Conservation (phyloP, 257 asterid genomes). For the Nicotiana otophora region DNA sequence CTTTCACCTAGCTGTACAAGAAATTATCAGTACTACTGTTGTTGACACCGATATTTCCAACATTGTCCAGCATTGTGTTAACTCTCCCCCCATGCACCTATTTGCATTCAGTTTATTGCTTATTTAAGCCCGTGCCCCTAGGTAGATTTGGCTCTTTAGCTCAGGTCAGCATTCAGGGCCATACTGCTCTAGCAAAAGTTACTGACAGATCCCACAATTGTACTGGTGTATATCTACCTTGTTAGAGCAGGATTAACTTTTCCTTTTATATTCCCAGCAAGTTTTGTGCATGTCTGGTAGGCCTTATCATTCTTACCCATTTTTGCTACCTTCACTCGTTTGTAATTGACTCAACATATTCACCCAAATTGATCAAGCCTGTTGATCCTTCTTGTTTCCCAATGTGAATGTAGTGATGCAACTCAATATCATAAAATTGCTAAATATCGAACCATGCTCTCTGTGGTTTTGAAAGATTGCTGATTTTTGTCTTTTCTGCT, state of each 20-base stretch:
- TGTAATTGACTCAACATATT: background rate
- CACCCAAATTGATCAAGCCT: background rate
- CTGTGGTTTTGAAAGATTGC: background rate
- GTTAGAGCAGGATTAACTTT: background rate
- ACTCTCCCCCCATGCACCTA: background rate
- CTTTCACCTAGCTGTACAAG: background rate
- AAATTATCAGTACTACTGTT: background rate
- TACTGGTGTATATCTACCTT: background rate
- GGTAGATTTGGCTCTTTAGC: background rate
- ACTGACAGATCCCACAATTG: background rate
- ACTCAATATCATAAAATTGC: background rate
- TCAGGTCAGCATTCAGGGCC: background rate
- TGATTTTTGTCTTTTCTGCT: background rate
- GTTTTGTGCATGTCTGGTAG: background rate
- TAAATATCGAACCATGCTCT: background rate
- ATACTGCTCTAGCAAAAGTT: background rate
- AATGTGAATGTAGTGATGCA: background rate
- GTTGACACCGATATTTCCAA: background rate
- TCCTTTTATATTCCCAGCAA: background rate
- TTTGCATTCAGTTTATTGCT: background rate
- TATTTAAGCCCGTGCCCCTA: background rate
- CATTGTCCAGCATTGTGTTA: background rate
- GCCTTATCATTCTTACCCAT: background rate
- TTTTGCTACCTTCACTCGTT: background rate
- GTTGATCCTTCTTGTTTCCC: constrained; percentile 1